Evolutionary conservation across 1,284 basidiomycete species (phyloP).

Genomic region (Leccinum ponderosum): DNA sequence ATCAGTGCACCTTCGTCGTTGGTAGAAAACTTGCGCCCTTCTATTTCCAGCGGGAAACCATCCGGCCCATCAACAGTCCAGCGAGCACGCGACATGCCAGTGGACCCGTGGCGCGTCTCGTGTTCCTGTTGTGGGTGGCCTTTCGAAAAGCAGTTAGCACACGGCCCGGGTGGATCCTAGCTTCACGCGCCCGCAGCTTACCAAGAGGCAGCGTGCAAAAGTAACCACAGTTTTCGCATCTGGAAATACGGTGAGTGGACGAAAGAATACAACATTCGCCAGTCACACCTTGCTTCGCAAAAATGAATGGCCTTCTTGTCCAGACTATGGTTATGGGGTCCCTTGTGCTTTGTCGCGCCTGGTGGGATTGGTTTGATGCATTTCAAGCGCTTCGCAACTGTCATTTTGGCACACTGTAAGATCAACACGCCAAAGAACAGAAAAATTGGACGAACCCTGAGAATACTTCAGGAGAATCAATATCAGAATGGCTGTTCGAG

Average conservation of each 20-base stretch:
- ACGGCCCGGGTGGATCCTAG: too few species aligned
- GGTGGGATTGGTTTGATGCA: conserved; percentile 49
- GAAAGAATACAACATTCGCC: not conserved
- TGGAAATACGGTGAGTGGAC: conserved; percentile 17
- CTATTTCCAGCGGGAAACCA: conserved; percentile 16
- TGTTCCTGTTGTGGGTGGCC: conserved; percentile 62
- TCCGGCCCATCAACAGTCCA: conserved; percentile 59
- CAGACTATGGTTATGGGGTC: conserved; percentile 48
- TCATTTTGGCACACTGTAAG: not conserved
- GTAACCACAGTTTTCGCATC: conserved; percentile 58
- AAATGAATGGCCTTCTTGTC: conserved; percentile 46
- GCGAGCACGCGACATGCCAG: conserved; percentile 49
- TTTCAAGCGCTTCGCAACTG: conserved; percentile 49
- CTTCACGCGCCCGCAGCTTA: conserved; percentile 20
- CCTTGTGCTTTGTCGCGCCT: conserved; percentile 43
- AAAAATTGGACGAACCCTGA: conserved; percentile 23
- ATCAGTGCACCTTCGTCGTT: too few species aligned
- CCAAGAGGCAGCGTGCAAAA: conserved; percentile 59
- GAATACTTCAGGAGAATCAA: conserved; percentile 18
- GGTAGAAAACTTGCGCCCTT: too few species aligned
- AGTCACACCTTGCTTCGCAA: conserved; percentile 47
- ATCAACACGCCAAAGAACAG: not conserved
- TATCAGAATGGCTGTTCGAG: not conserved
- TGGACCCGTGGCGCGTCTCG: conserved; percentile 41
- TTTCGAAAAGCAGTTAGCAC: conserved; percentile 24